phyloP scores from a whole-genome alignment of 441 rosid species.

The Populus hybrid region DNA sequence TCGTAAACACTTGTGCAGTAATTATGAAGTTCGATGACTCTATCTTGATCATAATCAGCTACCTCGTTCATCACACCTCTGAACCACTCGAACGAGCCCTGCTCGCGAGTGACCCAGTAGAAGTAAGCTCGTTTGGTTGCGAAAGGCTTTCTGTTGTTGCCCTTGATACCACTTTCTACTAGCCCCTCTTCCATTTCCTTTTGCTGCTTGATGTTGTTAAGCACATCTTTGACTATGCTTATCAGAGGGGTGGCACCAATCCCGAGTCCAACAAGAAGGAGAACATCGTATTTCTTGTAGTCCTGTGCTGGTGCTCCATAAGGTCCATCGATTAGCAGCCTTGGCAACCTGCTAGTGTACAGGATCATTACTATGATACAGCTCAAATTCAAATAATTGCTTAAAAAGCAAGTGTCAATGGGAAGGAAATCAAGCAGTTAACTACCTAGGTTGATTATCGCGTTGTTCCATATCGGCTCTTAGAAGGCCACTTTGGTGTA shows the following conservation, averaged over 20 bases:
- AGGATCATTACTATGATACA: not conserved
- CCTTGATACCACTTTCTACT: constrained; percentile 1
- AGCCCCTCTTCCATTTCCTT: constrained; percentile 35
- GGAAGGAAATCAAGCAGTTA: not conserved
- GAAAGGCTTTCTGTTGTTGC: constrained; percentile 28
- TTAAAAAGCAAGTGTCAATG: not conserved
- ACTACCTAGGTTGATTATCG: constrained; percentile 20
- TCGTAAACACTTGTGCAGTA: constrained; percentile 78
- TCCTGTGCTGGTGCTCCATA: constrained; percentile 90
- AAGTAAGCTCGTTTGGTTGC: constrained; percentile 69
- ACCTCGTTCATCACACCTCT: constrained; percentile 77
- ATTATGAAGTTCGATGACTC: constrained; percentile 66
- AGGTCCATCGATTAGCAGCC: constrained; percentile 73
- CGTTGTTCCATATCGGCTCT: constrained; percentile 45
- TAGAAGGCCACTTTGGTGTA: constrained; percentile 56
- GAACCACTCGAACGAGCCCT: constrained; percentile 90
- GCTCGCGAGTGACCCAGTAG: constrained; percentile 94
- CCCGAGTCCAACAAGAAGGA: constrained; percentile 78
- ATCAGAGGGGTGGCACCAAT: constrained; percentile 88
- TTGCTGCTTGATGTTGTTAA: constrained; percentile 58
- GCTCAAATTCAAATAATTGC: not conserved
- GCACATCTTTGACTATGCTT: constrained; percentile 71
- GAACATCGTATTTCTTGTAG: constrained; percentile 64
- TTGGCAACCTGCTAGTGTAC: constrained; percentile 51
- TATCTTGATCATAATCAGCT: constrained; percentile 58